Percentiles rank a stretch among this genome's conserved stretches.
Evolutionary conservation across 331 rosid species (phyloP).

Genomic region (Cydonia oblonga): DNA sequence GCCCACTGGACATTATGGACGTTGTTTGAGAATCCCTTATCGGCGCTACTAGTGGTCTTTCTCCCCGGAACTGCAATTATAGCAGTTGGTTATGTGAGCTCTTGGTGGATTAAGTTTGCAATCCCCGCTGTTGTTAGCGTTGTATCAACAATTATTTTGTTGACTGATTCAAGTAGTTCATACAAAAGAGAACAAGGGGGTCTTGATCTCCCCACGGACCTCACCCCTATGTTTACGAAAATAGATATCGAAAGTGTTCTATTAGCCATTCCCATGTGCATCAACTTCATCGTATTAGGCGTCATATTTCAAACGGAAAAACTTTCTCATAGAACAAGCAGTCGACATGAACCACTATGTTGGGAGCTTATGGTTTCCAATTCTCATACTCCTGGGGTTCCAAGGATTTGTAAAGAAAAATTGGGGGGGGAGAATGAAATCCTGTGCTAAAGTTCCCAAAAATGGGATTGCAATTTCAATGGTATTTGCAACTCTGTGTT

Average conservation of each 20-base stretch:
- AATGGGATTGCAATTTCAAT: constrained; percentile 9
- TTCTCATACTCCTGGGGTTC: background rate
- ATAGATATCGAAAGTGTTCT: background rate
- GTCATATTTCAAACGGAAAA: constrained; percentile 11
- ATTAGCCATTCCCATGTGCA: constrained; percentile 12
- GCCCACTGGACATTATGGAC: background rate
- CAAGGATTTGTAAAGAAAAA: background rate
- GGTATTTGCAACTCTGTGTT: constrained; percentile 7
- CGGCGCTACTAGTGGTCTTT: background rate
- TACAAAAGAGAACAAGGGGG: background rate
- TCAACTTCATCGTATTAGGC: background rate
- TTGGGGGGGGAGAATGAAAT: no score
- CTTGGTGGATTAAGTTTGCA: constrained; percentile 12
- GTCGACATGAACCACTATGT: background rate
- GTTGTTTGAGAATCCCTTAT: background rate
- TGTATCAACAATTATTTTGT: constrained; percentile 12
- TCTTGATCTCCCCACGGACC: background rate
- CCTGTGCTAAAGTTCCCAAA: no score
- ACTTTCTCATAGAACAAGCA: constrained; percentile 19
- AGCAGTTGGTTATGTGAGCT: constrained; percentile 4
- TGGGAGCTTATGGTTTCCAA: constrained; percentile 7
- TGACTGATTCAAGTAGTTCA: background rate
- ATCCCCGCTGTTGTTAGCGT: background rate
- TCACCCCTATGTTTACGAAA: background rate
- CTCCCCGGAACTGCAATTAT: background rate